Evolutionary conservation across 2,329 filamentous ascomycete genomes (phyloP), one percentile per base, ranked within the genome.

Genomic region (Paramyrothecium roridum): DNA sequence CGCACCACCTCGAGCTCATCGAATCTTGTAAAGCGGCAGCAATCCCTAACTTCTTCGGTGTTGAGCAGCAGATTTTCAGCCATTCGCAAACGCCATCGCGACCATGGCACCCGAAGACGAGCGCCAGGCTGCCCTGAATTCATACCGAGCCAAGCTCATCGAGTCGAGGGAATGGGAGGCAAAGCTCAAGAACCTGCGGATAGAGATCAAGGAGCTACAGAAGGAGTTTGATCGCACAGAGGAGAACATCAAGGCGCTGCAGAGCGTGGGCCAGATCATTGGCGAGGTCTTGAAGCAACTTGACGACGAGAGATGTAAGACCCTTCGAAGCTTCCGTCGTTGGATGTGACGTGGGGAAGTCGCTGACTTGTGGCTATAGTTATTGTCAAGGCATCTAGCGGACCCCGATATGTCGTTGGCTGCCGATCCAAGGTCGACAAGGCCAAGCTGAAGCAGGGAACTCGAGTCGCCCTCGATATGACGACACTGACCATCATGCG

Each of bases 401-500:
- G 95, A 23, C 95, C 95, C 57, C 86, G 95, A 79, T 99, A 99
- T 77, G 96, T 99, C 57, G 95, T 99, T 65, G 95, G 95, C 56
- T 99, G 95, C 80, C 88, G 95, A 68, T 97, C 93, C 59, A 99
- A 99, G 77, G 95, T 99, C 69, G 95, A 99, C 80, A 97, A 96
- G 79, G 80, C 82, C 59, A 98, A 97, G 81, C 80, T 99, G 71
- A 99, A 98, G 84, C 95, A 99, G 77, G 96, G 96, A 67, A 97
- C 93, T 26, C 91, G 95, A 69, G 95, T 99, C 54, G 93, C 95
- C 34, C 87, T 99, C 57, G 95, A 99, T 70, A 99, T 99, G 95
- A 99, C 95, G 52, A 99, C 95, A 20, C 89, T 99, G 64, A 99
- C 95, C 58, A 99, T 99, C 76, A 99, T 99, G 95, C 91, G 95